Evolutionary conservation across 2,329 filamentous ascomycete genomes (phyloP), one percentile per base, ranked within the genome.

Genomic region (Pseudogymnoascus sp.): DNA sequence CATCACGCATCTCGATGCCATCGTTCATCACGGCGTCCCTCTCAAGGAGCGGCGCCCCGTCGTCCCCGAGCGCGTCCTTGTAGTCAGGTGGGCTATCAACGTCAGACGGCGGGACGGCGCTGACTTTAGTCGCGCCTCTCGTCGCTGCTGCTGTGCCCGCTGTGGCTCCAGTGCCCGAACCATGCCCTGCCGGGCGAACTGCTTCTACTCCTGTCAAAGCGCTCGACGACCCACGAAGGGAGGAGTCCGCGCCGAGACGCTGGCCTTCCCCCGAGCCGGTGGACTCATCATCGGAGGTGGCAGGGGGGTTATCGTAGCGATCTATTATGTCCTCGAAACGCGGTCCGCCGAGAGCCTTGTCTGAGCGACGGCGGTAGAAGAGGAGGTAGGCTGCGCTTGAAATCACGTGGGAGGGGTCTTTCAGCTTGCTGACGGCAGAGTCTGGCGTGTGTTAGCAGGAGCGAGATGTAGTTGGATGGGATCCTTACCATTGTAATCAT

Each of bases 191-290:
- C 77, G 72, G 87, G 85, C 75, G 86, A 88, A 76, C 84, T 86
- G 80, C 88, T 90, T 76, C 88, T 83, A 80, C 86, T 90, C 80
- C 86, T 82, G 75, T 82, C 82, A 83, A 90, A 84, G 84, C 88
- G 88, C 88, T 91, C 90, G 89, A 90, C 87, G 87, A 93, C 84
- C 90, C 90, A 93, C 79, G 86, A 81, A 80, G 87, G 87, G 87
- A 93, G 85, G 85, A 91, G 85, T 82, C 80, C 77, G 77, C 87
- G 87, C 82, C 89, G 88, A 91, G 89, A 84, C 88, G 87, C 85
- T 79, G 85, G 77, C 84, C 90, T 87, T 95, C 90, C 88, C 90
- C 90, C 87, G 85, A 76, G 59, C 71, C 75, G 67, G 80, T 78
- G 65, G 78, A 77, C 67, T 77, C 74, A 40, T 76, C 74, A 63